Conservation (phyloP, 108 stramenopile species). For the Fragilariopsis cylindrus region DNA sequence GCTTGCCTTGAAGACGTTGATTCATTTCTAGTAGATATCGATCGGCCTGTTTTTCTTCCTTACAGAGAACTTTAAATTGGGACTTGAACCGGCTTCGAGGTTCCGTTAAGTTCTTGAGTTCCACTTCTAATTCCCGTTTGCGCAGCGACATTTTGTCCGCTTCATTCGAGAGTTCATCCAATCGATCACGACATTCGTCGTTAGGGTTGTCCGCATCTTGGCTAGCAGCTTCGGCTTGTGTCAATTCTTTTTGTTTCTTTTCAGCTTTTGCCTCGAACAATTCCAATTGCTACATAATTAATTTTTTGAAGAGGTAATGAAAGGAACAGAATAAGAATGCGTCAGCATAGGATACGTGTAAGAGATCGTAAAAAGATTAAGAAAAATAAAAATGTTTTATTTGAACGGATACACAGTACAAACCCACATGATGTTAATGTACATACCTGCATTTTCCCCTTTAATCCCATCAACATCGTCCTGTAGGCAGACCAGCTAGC, state of each 20-base stretch:
- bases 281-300: constrained; percentile 24
- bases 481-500: constrained; percentile 58
- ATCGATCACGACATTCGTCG: constrained; percentile 25
- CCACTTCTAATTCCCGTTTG: constrained; percentile 58
- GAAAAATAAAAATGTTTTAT: constrained; percentile 3
- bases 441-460: constrained; percentile 32
- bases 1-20: constrained; percentile 51
- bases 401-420: background rate
- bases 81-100: constrained; percentile 52
- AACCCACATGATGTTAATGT: background rate
- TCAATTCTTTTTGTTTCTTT: constrained; percentile 48
- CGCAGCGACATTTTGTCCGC: constrained; percentile 45
- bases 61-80: constrained; percentile 39
- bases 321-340: background rate
- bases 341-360: background rate
- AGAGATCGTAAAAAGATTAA: constrained; percentile 7
- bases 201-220: constrained; percentile 55
- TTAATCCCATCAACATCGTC: constrained; percentile 31
- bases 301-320: background rate
- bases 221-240: constrained; percentile 53
- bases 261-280: constrained; percentile 55
- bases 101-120: constrained; percentile 45
- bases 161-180: constrained; percentile 63
- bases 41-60: constrained; percentile 37
- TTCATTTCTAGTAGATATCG: constrained; percentile 43